phyloP scores from a whole-genome alignment of 139 green algal genomes.

The Closterium sp. region DNA sequence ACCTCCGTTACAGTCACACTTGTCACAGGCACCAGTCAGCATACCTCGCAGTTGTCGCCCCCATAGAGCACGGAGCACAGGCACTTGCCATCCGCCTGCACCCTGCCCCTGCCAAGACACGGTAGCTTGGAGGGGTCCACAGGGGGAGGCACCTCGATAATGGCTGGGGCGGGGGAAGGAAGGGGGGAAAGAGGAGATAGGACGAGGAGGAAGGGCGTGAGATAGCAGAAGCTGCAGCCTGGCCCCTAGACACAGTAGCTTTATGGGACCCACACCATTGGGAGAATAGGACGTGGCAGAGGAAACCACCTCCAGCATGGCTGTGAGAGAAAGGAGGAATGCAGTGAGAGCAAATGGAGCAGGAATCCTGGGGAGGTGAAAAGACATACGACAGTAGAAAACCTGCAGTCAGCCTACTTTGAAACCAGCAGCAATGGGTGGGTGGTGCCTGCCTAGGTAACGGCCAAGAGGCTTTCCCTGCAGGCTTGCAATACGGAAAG shows the following conservation, averaged over 20 bases:
- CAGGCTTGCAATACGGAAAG: too few relatives aligned
- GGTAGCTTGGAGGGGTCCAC: neutral
- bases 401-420: neutral
- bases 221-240: too few relatives aligned
- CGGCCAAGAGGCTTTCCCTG: too few relatives aligned
- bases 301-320: neutral
- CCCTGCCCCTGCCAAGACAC: neutral
- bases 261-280: too few relatives aligned
- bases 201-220: too few relatives aligned
- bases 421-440: neutral
- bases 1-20: neutral
- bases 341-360: neutral
- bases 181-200: neutral
- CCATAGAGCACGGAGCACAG: slow-evolving; percentile 6
- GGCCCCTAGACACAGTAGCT: too few relatives aligned
- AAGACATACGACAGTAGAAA: neutral
- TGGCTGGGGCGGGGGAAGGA: neutral
- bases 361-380: neutral
- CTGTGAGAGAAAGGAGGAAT: neutral
- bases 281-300: neutral
- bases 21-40: too few relatives aligned
- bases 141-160: neutral
- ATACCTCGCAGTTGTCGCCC: neutral
- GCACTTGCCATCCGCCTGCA: neutral
- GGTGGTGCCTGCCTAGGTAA: too few relatives aligned